Evolutionary conservation across 192 early-diverging fungal genomes (phyloP).

Genomic region (Pilobolus umbonatus): DNA sequence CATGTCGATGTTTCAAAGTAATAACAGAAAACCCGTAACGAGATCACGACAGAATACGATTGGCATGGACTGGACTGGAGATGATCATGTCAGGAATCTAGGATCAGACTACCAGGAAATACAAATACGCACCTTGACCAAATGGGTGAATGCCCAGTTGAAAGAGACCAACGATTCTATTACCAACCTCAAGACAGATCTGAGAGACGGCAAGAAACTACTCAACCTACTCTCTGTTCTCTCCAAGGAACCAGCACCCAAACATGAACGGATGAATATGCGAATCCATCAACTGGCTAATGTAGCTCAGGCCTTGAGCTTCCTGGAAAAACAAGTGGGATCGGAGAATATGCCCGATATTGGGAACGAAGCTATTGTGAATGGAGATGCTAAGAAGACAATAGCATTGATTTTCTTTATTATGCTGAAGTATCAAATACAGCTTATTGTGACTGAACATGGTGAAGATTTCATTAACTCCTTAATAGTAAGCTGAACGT

Average conservation of each 20-base stretch:
- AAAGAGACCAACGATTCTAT: constrained; percentile 37
- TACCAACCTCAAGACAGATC: constrained; percentile 52
- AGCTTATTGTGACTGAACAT: constrained; percentile 38
- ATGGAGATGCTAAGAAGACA: constrained; percentile 66
- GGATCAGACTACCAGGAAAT: constrained; percentile 46
- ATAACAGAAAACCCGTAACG: not conserved
- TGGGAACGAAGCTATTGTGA: constrained; percentile 78
- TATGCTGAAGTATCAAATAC: constrained; percentile 53
- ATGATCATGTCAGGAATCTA: constrained; percentile 41
- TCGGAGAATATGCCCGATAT: constrained; percentile 62
- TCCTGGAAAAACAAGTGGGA: constrained; percentile 53
- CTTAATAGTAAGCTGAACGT: constrained; percentile 29
- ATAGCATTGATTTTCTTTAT: constrained; percentile 50
- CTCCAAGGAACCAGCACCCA: constrained; percentile 65
- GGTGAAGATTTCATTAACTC: constrained; percentile 27
- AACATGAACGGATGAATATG: constrained; percentile 67
- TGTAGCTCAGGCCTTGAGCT: constrained; percentile 63
- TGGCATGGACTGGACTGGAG: not conserved
- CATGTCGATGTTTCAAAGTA: constrained; percentile 10
- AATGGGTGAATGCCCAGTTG: constrained; percentile 58
- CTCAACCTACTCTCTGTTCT: constrained; percentile 69
- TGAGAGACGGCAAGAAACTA: constrained; percentile 64
- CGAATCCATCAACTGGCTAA: constrained; percentile 80
- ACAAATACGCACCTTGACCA: constrained; percentile 47
- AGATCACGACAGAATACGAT: constrained; percentile 6